These are phyloP conservation scores for Kurtzmaniella cleridarum DNA, from an alignment of 805 yeast species.

Conservation along the genomic window DNA sequence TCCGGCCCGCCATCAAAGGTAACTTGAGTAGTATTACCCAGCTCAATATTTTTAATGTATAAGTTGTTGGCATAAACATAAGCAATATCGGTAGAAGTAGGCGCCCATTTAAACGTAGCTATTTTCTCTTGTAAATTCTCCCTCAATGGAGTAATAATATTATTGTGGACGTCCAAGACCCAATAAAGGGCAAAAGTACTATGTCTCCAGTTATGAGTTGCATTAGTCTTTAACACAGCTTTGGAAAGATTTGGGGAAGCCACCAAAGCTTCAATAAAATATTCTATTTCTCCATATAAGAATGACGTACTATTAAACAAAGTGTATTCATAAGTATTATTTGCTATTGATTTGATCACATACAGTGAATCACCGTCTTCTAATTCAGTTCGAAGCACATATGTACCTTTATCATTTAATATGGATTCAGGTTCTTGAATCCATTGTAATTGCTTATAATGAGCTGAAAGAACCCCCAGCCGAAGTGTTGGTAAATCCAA, in stretches of 20 bases:
- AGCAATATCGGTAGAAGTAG: constrained; percentile 48
- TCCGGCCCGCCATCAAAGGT: constrained; percentile 49
- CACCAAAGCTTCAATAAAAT: constrained; percentile 46
- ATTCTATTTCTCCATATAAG: constrained; percentile 29
- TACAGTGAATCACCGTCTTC: constrained; percentile 44
- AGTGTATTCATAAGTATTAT: constrained; percentile 37
- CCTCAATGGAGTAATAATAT: constrained; percentile 22
- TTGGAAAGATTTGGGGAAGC: constrained; percentile 64
- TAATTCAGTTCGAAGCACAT: constrained; percentile 32
- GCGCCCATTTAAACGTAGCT: constrained; percentile 61
- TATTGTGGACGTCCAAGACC: constrained; percentile 45
- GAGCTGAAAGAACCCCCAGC: constrained; percentile 52
- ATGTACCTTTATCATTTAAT: constrained; percentile 60
- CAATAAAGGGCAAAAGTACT: constrained; percentile 60
- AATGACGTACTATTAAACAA: constrained; percentile 50
- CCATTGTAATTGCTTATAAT: constrained; percentile 63
- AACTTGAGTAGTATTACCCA: constrained; percentile 22
- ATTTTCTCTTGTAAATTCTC: constrained; percentile 15
- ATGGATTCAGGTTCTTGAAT: constrained; percentile 46
- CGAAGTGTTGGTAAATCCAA: constrained; percentile 34
- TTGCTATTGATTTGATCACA: constrained; percentile 47
- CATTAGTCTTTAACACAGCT: constrained; percentile 58
- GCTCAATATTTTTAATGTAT: constrained; percentile 37
- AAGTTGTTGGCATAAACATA: constrained; percentile 55
- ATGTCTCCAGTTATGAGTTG: constrained; percentile 66